A percentile compares a stretch with the other conserved stretches of the same genome.
Evolutionary conservation across 345 rosid genomes (phyloP).

Genomic region (Euphorbia tirucalli): DNA sequence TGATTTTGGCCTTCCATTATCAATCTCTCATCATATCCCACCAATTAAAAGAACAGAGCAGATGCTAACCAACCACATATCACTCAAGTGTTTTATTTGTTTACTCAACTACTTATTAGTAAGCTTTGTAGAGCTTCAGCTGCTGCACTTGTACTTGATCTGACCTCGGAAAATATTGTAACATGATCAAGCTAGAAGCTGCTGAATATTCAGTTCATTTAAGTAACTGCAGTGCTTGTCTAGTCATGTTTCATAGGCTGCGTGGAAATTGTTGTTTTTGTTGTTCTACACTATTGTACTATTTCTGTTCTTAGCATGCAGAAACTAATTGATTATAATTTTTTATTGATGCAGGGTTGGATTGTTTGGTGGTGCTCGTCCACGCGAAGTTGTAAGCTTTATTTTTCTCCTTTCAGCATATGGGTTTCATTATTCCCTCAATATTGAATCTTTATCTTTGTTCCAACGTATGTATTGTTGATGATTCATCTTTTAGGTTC

Average conservation of each 20-base stretch:
- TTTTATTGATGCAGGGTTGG: constrained; percentile 53
- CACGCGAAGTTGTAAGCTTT: constrained; percentile 71
- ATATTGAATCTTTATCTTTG: neutral
- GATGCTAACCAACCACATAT: too few species aligned
- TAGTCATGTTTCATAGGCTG: neutral
- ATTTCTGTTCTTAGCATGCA: neutral
- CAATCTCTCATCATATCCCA: too few species aligned
- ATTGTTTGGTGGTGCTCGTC: constrained; percentile 83
- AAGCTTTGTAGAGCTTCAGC: neutral
- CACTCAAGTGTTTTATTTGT: too few species aligned
- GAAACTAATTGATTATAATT: constrained; percentile 11
- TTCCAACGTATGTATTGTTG: neutral
- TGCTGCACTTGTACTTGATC: neutral
- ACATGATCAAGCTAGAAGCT: neutral
- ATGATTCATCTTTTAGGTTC: constrained; percentile 43
- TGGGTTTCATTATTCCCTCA: neutral
- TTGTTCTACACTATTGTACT: neutral
- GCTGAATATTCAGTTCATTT: neutral
- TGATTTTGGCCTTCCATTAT: too few species aligned
- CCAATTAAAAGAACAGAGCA: too few species aligned
- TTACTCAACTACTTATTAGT: neutral
- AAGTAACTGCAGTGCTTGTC: neutral
- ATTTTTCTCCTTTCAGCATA: constrained; percentile 12
- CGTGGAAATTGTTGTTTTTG: neutral
- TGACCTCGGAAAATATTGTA: neutral